phyloP scores from a whole-genome alignment of 2,329 filamentous ascomycete species.

The Hortaea werneckii region DNA sequence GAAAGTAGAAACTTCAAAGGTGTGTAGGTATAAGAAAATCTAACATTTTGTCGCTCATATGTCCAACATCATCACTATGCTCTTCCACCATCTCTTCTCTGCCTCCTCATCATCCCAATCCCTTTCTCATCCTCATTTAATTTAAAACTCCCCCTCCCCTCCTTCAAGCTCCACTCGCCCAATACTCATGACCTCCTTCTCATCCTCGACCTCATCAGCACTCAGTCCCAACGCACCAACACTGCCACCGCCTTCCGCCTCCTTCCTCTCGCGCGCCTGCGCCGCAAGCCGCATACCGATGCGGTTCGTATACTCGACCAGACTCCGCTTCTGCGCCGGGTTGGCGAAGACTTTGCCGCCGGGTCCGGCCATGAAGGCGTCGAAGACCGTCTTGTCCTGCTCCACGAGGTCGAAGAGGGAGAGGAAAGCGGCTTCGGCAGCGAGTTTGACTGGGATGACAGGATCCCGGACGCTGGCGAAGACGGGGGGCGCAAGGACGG shows the following conservation, averaged over 20 bases:
- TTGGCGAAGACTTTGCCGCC: constrained; percentile 52
- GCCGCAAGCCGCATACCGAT: constrained; percentile 74
- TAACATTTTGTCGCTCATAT: no score
- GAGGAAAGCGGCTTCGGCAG: constrained; percentile 89
- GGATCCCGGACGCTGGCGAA: constrained; percentile 85
- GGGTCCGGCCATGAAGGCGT: constrained; percentile 71
- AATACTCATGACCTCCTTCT: constrained; percentile 91
- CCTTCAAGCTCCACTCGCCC: constrained; percentile 78
- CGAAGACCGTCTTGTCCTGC: constrained; percentile 75
- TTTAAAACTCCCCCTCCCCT: not conserved
- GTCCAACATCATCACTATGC: no score
- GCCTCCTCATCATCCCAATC: no score
- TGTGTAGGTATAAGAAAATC: no score
- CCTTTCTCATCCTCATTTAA: not conserved
- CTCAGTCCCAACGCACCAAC: constrained; percentile 69
- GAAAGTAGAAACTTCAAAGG: no score
- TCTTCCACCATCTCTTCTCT: no score
- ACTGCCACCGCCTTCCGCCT: constrained; percentile 72
- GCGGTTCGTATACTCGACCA: constrained; percentile 95
- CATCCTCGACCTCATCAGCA: constrained; percentile 87
- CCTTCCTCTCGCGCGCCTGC: constrained; percentile 78
- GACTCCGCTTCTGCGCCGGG: constrained; percentile 69
- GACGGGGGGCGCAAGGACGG: constrained; percentile 68
- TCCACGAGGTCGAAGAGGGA: constrained; percentile 84
- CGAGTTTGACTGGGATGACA: constrained; percentile 89